Evolutionary conservation across 192 early-diverging fungal species (phyloP), one percentile per base, ranked within the genome.

Genomic region (Allomyces arbusculus): DNA sequence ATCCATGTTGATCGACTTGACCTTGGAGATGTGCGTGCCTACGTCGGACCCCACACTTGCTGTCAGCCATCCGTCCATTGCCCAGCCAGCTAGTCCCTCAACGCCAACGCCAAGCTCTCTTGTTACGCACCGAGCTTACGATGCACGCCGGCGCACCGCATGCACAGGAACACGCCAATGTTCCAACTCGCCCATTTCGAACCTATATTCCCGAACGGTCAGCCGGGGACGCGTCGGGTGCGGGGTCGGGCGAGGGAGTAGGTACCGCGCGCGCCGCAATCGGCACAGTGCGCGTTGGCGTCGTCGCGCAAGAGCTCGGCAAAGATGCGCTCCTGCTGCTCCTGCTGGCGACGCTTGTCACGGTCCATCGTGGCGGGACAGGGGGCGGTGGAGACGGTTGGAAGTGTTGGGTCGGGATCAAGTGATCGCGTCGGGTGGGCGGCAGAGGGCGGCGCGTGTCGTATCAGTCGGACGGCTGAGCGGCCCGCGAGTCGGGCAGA

Each of bases 141-240:
- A 66, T 91, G 89, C 43, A 89, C 70, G 44, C 88, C 82, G 62
- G 78, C 86, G 75, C 95, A 98, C 6, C 91, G 80, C 26, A 96
- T 95, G 77, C 95, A 98, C 44, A 98, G 71, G 69, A 98, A 95
- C 50, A 92, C 77, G 6, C 93, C 92, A 45, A 96, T 71, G 71
- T 91, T 92, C 85, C 87, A 88, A 3, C 90, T 92, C 33, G 88
- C 83, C 88, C 88, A 91, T 61, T 86, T 86, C 22, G 89, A 86
- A n/a, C 82, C 88, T 91, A 82, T 11, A 67, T 4, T 3, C 20
- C 26, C 55, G 28, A 71, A 43, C 16, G 7, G 71, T n/a, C 25
- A 67, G n/a, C 61, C 22, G 23, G 33, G n/a, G n/a, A 68, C 23
- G 23, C 25, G 20, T 22, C 55, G 19, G n/a, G 62, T 2, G 9